phyloP scores from a whole-genome alignment of 345 rosid species.

The Eucalyptus guilfoylei region DNA sequence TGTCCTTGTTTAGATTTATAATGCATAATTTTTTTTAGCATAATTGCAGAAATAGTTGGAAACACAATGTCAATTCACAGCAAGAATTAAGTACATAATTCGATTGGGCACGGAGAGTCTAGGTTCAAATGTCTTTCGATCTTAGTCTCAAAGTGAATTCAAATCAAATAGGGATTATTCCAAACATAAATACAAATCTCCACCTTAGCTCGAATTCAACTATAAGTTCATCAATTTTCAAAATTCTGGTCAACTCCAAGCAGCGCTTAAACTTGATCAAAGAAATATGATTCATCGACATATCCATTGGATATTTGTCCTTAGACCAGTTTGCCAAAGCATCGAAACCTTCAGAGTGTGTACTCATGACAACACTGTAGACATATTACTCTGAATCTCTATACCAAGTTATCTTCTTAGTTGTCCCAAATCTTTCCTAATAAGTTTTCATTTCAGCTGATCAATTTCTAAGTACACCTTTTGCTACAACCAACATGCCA shows the following conservation, averaged over 20 bases:
- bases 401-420: neutral
- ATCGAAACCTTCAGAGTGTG: neutral
- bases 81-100: neutral
- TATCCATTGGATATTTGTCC: neutral
- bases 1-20: neutral
- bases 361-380: neutral
- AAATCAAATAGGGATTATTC: neutral
- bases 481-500: neutral
- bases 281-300: neutral
- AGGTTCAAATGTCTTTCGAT: neutral
- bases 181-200: neutral
- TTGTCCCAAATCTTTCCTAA: neutral
- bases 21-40: neutral
- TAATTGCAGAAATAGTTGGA: neutral
- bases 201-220: neutral
- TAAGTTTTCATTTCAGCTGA: neutral
- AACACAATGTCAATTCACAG: neutral
- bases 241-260: neutral
- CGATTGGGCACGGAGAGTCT: neutral
- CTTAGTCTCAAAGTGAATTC: neutral
- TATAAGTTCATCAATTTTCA: neutral
- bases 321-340: neutral
- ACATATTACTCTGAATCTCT: neutral
- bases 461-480: neutral
- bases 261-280: rapidly evolving